phyloP scores from a whole-genome alignment of 2,329 filamentous ascomycete species.

The Triangularia verruculosa region DNA sequence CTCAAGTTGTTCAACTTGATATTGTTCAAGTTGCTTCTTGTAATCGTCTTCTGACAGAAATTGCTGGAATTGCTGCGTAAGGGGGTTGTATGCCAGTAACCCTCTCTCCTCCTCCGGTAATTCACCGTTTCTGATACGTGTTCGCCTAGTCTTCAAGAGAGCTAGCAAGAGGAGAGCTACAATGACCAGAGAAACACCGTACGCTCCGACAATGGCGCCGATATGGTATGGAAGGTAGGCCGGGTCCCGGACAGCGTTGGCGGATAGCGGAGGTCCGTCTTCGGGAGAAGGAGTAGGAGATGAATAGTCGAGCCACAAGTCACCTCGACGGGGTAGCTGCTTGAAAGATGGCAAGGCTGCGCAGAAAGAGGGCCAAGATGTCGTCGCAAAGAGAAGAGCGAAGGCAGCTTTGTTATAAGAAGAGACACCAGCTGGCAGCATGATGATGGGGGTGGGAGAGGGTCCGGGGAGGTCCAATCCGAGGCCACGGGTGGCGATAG shows the following conservation, averaged over 20 bases:
- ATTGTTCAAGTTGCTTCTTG: conserved; percentile 16
- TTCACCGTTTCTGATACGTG: conserved; percentile 51
- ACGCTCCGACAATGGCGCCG: conserved; percentile 78
- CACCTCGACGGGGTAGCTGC: conserved; percentile 27
- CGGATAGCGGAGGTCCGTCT: conserved; percentile 58
- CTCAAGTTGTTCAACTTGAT: not conserved
- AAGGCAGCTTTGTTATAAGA: conserved; percentile 28
- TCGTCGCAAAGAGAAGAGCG: conserved; percentile 31
- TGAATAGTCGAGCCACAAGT: conserved; percentile 49
- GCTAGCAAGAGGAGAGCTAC: conserved; percentile 65
- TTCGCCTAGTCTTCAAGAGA: conserved; percentile 55
- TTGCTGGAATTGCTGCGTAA: conserved; percentile 29
- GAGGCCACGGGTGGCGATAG: conserved; percentile 18
- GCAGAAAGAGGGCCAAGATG: conserved; percentile 30
- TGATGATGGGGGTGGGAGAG: conserved; percentile 35
- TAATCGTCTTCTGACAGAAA: conserved; percentile 31
- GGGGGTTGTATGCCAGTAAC: conserved; percentile 27
- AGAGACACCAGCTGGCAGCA: conserved; percentile 36
- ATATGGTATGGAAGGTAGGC: conserved; percentile 75
- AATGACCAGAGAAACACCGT: conserved; percentile 72
- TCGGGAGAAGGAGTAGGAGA: conserved; percentile 57
- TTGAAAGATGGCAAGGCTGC: conserved; percentile 29
- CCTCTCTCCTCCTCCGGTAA: conserved; percentile 42
- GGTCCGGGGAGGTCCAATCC: conserved; percentile 23
- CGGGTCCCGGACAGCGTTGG: conserved; percentile 56